Evolutionary conservation across 73 alveolate genomes (phyloP).

Genomic region (Tetrahymena thermophila): DNA sequence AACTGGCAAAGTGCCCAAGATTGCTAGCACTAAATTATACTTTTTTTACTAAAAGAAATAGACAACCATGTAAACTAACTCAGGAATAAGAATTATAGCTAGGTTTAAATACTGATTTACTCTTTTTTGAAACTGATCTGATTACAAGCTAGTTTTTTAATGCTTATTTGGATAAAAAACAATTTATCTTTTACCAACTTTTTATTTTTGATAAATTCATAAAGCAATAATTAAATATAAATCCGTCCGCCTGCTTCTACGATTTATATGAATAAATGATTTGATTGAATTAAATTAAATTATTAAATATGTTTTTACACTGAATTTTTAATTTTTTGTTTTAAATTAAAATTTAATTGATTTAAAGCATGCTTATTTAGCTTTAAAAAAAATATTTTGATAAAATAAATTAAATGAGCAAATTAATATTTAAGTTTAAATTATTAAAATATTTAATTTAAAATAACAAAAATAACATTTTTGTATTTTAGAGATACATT

Average conservation of each 20-base stretch:
- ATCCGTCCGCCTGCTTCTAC: not conserved
- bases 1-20: not conserved
- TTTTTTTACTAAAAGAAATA: not conserved
- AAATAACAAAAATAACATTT: no score
- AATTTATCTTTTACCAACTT: not conserved
- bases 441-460: no score
- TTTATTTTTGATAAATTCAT: not conserved
- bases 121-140: not conserved
- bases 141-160: not conserved
- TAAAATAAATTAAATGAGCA: no score
- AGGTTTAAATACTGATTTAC: not conserved
- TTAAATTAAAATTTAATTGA: no score
- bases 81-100: not conserved
- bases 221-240: no score
- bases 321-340: no score
- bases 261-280: not conserved
- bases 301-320: no score
- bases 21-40: not conserved
- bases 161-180: not conserved
- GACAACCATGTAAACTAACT: not conserved
- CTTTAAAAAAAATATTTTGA: no score
- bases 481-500: no score
- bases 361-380: no score
- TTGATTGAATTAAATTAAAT: no score
- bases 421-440: no score